phyloP scores from a whole-genome alignment of 176 grass and related monocot species.

The Sorghum bicolor region DNA sequence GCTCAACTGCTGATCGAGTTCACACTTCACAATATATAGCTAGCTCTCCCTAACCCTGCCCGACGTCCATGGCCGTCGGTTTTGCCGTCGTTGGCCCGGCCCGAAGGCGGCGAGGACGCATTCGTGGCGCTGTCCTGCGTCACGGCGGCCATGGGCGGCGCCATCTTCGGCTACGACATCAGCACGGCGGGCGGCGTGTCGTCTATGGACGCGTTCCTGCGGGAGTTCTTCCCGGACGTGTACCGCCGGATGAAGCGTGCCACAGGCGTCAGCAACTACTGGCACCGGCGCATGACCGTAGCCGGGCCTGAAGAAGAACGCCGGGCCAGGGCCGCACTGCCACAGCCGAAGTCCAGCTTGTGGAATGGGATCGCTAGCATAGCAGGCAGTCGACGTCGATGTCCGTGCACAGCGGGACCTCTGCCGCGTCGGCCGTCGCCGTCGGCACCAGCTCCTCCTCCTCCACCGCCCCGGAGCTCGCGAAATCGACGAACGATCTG shows the following conservation, averaged over 20 bases:
- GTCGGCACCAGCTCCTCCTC: conserved; percentile 27
- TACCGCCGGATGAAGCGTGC: conserved; percentile 42
- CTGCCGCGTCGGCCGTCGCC: conserved; percentile 21
- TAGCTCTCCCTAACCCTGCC: neutral
- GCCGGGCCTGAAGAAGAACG: neutral
- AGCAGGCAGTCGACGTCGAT: conserved; percentile 1
- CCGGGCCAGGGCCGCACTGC: too few relatives aligned
- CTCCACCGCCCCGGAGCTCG: conserved; percentile 34
- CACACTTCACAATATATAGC: too few relatives aligned
- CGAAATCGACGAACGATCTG: conserved; percentile 24
- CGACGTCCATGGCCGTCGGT: conserved; percentile 20
- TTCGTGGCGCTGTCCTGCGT: conserved; percentile 59
- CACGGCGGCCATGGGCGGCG: conserved; percentile 59
- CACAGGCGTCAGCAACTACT: conserved; percentile 4
- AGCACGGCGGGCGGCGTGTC: conserved; percentile 51
- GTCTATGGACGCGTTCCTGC: conserved; percentile 73
- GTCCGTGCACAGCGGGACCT: neutral
- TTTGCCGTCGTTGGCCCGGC: too few relatives aligned
- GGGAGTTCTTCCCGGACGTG: conserved; percentile 68
- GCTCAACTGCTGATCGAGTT: too few relatives aligned
- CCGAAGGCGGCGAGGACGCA: neutral
- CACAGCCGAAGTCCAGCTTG: neutral
- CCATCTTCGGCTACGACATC: conserved; percentile 33
- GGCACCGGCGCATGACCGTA: neutral
- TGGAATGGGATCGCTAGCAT: neutral